phyloP scores from a whole-genome alignment of 2,329 filamentous ascomycete species.

The Cladosporium sp. region DNA sequence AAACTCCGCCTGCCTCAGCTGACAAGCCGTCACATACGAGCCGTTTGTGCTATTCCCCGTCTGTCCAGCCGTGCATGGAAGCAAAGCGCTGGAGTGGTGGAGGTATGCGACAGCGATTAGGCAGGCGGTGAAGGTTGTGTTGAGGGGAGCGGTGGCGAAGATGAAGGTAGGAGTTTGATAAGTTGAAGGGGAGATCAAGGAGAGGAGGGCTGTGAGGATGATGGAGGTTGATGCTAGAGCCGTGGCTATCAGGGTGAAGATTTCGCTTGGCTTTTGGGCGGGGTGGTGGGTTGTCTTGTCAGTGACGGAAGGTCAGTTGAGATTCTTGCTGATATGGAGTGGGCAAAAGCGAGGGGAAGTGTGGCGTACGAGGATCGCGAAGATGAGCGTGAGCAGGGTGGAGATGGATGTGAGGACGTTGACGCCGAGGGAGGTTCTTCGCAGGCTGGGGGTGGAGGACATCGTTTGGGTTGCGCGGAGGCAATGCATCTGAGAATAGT shows the following conservation, averaged over 20 bases:
- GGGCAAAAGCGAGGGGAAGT: no score
- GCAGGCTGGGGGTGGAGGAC: background rate
- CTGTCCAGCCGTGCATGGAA: background rate
- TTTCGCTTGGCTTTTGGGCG: background rate
- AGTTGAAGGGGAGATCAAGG: no score
- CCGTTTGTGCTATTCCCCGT: background rate
- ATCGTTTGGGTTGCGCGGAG: background rate
- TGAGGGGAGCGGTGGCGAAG: background rate
- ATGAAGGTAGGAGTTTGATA: no score
- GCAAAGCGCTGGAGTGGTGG: background rate
- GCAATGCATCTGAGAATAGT: no score
- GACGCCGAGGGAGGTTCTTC: background rate
- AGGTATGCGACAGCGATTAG: background rate
- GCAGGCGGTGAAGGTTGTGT: background rate
- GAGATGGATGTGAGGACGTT: background rate
- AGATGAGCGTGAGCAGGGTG: background rate
- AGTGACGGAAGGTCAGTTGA: no score
- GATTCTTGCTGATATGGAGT: no score
- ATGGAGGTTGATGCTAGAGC: background rate
- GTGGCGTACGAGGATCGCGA: background rate
- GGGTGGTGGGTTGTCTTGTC: background rate
- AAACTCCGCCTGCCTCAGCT: background rate
- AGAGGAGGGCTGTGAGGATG: background rate
- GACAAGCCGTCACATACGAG: background rate
- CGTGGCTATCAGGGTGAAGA: background rate